Conservation (phyloP, 2,329 filamentous ascomycete genomes). For the Didymella sp. region DNA sequence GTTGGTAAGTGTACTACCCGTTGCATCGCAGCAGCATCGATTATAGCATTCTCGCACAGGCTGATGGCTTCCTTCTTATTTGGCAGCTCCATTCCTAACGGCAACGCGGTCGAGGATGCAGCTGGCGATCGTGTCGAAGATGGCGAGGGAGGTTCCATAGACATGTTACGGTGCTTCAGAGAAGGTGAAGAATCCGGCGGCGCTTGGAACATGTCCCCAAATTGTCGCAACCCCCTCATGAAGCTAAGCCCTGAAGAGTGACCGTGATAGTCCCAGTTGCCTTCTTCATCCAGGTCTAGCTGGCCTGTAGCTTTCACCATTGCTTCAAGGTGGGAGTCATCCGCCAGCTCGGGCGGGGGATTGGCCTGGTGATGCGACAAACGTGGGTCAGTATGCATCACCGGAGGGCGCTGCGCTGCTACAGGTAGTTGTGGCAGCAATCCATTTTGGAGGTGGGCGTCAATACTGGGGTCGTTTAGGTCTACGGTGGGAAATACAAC, state of each 20-base stretch:
- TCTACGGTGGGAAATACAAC: slow-evolving; percentile 84
- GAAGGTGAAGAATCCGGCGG: slow-evolving; percentile 66
- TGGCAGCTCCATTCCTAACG: slow-evolving; percentile 68
- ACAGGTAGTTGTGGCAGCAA: slow-evolving; percentile 53
- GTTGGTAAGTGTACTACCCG: slow-evolving; percentile 81
- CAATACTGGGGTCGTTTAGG: slow-evolving; percentile 82
- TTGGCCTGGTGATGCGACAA: slow-evolving; percentile 29
- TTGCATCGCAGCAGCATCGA: slow-evolving; percentile 68
- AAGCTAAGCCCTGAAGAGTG: slow-evolving; percentile 92
- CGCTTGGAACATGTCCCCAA: slow-evolving; percentile 76
- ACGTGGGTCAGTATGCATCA: slow-evolving; percentile 31
- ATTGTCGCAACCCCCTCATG: slow-evolving; percentile 84
- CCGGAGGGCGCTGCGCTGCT: slow-evolving; percentile 31
- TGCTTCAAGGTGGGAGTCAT: slow-evolving; percentile 77
- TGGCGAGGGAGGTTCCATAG: slow-evolving; percentile 73
- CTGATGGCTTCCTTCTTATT: slow-evolving; percentile 63
- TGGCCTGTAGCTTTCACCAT: slow-evolving; percentile 95
- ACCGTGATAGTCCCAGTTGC: slow-evolving; percentile 94
- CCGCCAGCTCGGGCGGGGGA: slow-evolving; percentile 43
- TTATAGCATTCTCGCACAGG: slow-evolving; percentile 66
- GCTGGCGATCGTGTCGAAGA: slow-evolving; percentile 69
- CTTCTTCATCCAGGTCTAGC: slow-evolving; percentile 87
- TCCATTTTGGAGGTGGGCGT: slow-evolving; percentile 76
- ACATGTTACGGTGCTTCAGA: slow-evolving; percentile 60
- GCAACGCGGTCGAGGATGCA: slow-evolving; percentile 48